A percentile compares a stretch with the other conserved stretches of the same genome.
These are phyloP conservation scores for Nannizziopsis barbatae DNA, from an alignment of 2,329 filamentous ascomycete genomes.

Conservation along the genomic window DNA sequence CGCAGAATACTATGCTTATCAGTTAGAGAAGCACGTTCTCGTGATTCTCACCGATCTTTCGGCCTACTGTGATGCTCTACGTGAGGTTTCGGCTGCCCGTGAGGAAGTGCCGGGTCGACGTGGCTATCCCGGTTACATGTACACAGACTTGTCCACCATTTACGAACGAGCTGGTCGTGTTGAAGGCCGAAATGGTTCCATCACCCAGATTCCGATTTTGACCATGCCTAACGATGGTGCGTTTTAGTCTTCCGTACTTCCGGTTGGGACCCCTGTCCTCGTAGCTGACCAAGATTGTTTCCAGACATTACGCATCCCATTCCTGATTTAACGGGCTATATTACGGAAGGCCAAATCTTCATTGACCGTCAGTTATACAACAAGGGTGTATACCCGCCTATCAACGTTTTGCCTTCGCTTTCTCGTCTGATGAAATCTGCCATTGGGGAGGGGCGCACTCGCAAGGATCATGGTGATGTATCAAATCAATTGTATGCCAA, in stretches of 20 bases:
- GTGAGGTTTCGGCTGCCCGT: conserved; percentile 93
- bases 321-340: conserved; percentile 96
- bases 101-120: conserved; percentile 98
- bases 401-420: conserved; percentile 94
- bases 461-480: conserved; percentile 93
- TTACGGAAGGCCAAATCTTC: conserved; percentile 98
- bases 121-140: conserved; percentile 99
- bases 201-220: conserved; percentile 96
- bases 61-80: conserved; percentile 95
- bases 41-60: conserved; percentile 98
- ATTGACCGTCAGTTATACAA: conserved; percentile 88
- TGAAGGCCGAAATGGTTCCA: conserved; percentile 89
- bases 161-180: conserved; percentile 99
- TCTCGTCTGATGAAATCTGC: conserved; percentile 99
- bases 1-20: conserved; percentile 99
- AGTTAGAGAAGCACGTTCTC: conserved; percentile 98
- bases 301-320: conserved; percentile 94
- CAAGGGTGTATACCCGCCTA: conserved; percentile 95
- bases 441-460: conserved; percentile 93
- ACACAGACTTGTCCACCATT: conserved; percentile 99
- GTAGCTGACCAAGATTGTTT: neutral
- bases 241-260: conserved; percentile 13
- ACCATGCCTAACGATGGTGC: conserved; percentile 97
- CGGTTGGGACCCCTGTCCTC: neutral
- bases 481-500: conserved; percentile 99